Conservation (phyloP, 202 grass and related monocot genomes). For the Cymbopogon flexuosus region DNA sequence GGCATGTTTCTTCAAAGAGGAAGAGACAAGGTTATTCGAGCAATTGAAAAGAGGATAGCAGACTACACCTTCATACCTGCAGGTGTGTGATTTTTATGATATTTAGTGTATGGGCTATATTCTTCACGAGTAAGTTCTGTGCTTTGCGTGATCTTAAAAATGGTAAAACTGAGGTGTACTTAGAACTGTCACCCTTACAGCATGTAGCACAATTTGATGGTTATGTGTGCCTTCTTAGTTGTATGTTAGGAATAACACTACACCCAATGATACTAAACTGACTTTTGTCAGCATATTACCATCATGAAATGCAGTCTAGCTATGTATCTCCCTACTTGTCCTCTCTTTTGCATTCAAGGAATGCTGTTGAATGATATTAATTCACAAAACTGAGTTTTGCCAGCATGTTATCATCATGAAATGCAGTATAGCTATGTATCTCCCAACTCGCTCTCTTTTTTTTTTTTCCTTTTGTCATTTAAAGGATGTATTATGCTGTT, state of each 20-base stretch:
- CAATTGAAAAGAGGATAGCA: slow-evolving; percentile 94
- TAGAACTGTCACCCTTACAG: neutral
- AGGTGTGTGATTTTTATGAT: slow-evolving; percentile 40
- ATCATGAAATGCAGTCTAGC: neutral
- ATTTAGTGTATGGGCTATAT: neutral
- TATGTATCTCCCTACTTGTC: neutral
- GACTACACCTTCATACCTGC: slow-evolving; percentile 85
- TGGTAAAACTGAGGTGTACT: neutral
- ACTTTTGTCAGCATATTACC: neutral
- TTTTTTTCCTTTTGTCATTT: neutral
- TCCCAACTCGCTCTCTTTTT: neutral
- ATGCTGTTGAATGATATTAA: neutral
- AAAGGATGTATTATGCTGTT: neutral
- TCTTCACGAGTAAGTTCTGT: neutral
- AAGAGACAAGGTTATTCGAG: slow-evolving; percentile 75
- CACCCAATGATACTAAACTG: neutral
- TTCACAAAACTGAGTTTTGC: neutral
- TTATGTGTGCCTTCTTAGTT: neutral
- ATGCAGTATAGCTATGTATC: neutral
- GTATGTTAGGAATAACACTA: neutral
- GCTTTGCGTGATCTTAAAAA: neutral
- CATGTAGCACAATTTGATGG: neutral
- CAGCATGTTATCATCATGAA: neutral
- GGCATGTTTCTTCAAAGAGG: slow-evolving; percentile 93
- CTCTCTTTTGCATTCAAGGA: neutral